Conservation (phyloP, 805 yeast species). For the Nakazawaea sp. region DNA sequence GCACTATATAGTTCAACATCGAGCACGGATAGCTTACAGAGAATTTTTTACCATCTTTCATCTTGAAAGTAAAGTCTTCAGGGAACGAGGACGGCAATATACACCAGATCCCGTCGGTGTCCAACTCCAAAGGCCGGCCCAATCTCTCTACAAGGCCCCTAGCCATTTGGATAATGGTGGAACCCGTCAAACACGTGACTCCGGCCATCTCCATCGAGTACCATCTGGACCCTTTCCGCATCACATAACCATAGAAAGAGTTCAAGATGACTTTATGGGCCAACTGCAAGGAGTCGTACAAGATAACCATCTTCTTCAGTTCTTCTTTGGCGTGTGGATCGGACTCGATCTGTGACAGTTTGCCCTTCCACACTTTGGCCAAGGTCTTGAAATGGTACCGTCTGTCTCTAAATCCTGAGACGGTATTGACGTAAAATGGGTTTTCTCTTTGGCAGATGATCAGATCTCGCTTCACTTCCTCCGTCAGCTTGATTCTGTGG, state of each 20-base stretch:
- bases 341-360: slow-evolving; percentile 46
- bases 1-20: slow-evolving; percentile 91
- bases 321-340: slow-evolving; percentile 72
- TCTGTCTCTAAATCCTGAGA: slow-evolving; percentile 88
- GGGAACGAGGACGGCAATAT: slow-evolving; percentile 91
- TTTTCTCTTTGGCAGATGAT: slow-evolving; percentile 96
- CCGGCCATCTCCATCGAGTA: slow-evolving; percentile 99
- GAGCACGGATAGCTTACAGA: slow-evolving; percentile 89
- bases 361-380: slow-evolving; percentile 92
- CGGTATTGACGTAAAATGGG: slow-evolving; percentile 94
- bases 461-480: slow-evolving; percentile 84
- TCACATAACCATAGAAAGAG: slow-evolving; percentile 96
- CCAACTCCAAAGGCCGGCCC: slow-evolving; percentile 93
- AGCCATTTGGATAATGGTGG: slow-evolving; percentile 97
- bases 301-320: slow-evolving; percentile 87
- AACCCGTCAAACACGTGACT: slow-evolving; percentile 96
- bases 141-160: slow-evolving; percentile 82
- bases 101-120: slow-evolving; percentile 99
- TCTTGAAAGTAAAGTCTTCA: slow-evolving; percentile 66
- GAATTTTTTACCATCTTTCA: slow-evolving; percentile 72
- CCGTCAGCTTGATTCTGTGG: slow-evolving; percentile 72
- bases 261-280: slow-evolving; percentile 96
- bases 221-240: slow-evolving; percentile 99
- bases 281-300: slow-evolving; percentile 90
- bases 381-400: slow-evolving; percentile 92